These are phyloP conservation scores for Leishmania guyanensis DNA, from an alignment of 208 protist genomes.

Conservation along the genomic window DNA sequence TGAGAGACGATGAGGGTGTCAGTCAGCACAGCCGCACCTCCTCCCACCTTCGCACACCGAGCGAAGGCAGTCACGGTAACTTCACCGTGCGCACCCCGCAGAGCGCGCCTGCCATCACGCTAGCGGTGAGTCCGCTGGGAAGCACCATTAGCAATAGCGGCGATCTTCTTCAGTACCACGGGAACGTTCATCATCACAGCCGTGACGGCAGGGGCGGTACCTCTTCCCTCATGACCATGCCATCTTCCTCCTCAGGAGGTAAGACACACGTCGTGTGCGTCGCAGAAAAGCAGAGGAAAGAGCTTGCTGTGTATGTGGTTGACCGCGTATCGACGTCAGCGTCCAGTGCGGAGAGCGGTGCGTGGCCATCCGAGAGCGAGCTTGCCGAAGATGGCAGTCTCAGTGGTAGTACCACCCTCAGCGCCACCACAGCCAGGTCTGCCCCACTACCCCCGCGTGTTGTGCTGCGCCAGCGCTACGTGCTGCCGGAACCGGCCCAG, in stretches of 20 bases:
- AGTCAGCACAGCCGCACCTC: conserved; percentile 9
- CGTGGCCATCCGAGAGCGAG: not conserved
- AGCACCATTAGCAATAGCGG: not conserved
- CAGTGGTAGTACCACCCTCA: not conserved
- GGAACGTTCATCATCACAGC: not conserved
- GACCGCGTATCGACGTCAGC: conserved; percentile 23
- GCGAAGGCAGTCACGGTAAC: conserved; percentile 23
- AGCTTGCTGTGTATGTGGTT: conserved; percentile 28
- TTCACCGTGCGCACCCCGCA: conserved; percentile 9
- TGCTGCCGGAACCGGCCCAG: conserved; percentile 60
- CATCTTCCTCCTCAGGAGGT: not conserved
- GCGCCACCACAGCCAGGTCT: not conserved
- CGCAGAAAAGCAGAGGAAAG: conserved; percentile 27
- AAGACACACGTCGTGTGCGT: conserved; percentile 29
- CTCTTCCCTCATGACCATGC: not conserved
- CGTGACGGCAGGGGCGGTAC: not conserved
- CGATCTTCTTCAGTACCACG: not conserved
- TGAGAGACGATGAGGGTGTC: conserved; percentile 1
- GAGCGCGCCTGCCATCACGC: not conserved
- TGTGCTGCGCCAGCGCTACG: conserved; percentile 32
- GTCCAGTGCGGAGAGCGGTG: conserved; percentile 1
- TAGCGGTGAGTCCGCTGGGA: not conserved
- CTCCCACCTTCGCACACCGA: conserved; percentile 24
- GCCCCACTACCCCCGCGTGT: conserved; percentile 18
- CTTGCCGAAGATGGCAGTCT: not conserved